Conservation (phyloP, 768 basidiomycete genomes). For the Russula sp. region DNA sequence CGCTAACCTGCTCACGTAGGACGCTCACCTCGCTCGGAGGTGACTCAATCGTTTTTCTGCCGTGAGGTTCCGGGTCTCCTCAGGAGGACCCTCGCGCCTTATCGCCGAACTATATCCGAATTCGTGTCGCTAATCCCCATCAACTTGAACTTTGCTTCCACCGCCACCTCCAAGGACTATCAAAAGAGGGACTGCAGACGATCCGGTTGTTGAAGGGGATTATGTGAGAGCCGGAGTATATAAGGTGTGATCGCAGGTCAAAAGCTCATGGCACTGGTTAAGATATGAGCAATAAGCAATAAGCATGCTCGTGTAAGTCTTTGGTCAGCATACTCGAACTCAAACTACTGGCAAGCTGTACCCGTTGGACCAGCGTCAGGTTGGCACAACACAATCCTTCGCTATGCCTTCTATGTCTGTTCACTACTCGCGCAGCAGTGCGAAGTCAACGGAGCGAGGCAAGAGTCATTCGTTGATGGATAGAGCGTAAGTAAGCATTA, state of each 20-base stretch:
- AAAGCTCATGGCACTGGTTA: too few relatives aligned
- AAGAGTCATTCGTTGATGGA: background rate
- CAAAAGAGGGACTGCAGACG: too few relatives aligned
- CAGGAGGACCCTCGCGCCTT: background rate
- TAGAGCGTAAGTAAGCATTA: background rate
- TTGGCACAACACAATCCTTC: constrained; percentile 14
- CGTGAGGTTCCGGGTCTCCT: constrained; percentile 1
- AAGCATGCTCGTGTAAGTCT: too few relatives aligned
- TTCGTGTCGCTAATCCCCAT: background rate
- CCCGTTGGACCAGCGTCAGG: constrained; percentile 10
- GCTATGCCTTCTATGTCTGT: constrained; percentile 22
- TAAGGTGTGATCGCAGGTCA: too few relatives aligned
- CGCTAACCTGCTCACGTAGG: background rate
- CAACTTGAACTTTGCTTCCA: background rate
- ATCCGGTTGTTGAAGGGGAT: background rate
- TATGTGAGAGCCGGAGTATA: too few relatives aligned
- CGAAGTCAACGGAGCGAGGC: background rate
- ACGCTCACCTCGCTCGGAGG: background rate
- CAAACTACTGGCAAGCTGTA: background rate
- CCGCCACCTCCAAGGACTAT: background rate
- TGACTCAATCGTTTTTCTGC: background rate
- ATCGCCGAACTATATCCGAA: background rate
- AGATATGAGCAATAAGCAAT: too few relatives aligned
- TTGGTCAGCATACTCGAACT: too few relatives aligned
- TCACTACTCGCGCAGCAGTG: background rate